Evolutionary conservation across 2,329 filamentous ascomycete genomes (phyloP).

Genomic region (Cytospora paraplurivora): DNA sequence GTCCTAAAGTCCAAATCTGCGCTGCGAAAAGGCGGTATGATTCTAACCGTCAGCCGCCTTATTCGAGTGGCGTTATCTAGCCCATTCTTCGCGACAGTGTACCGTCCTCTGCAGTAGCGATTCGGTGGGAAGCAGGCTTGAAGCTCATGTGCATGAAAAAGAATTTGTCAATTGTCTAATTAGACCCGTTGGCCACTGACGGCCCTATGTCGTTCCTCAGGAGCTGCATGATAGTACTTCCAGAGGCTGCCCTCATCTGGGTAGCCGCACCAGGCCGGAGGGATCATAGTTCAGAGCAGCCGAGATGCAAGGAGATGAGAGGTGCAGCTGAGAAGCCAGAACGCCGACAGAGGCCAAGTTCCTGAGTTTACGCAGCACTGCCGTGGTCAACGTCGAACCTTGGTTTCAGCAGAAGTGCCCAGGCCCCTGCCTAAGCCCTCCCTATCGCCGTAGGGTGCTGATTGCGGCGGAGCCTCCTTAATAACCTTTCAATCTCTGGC

Average conservation of each 20-base stretch:
- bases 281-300: not conserved
- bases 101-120: not conserved
- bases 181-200: conserved; percentile 6
- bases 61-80: conserved; percentile 6
- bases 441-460: not conserved
- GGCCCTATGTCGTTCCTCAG: not conserved
- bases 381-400: not conserved
- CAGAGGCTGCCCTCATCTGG: not conserved
- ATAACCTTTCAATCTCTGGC: conserved; percentile 1
- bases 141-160: conserved; percentile 1
- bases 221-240: conserved; percentile 11
- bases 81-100: not conserved
- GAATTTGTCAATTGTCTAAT: conserved; percentile 9
- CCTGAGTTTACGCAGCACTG: not conserved
- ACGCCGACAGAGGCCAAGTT: not conserved
- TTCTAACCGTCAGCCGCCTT: conserved; percentile 13
- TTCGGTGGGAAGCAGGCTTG: not conserved
- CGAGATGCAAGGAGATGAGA: conserved; percentile 2
- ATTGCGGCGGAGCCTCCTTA: not conserved
- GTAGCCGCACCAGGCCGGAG: not conserved
- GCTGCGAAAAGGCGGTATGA: conserved; percentile 16
- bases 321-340: not conserved
- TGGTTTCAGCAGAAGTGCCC: not conserved
- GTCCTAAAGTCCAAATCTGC: conserved; percentile 2
- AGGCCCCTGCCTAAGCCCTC: not conserved